A percentile compares a stretch with the other conserved stretches of the same genome.
Conservation (phyloP, 164 flowering plant species). For the Malania oleifera region DNA sequence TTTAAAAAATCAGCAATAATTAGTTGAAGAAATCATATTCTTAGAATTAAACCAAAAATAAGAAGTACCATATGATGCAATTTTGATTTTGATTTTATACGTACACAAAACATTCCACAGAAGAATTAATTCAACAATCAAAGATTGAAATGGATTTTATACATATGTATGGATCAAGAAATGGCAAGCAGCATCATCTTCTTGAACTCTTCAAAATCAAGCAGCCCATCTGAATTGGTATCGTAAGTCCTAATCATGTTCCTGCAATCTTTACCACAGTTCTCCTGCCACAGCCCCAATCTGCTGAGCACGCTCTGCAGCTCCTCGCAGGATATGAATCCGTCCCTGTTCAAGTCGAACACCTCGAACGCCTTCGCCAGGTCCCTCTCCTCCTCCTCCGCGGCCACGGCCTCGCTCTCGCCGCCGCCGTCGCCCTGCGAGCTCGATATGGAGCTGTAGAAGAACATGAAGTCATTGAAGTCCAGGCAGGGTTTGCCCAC, state of each 20-base stretch:
- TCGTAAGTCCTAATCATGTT: slow-evolving; percentile 39
- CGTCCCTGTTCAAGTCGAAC: slow-evolving; percentile 65
- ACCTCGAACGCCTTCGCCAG: slow-evolving; percentile 59
- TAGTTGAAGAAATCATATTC: too few species aligned
- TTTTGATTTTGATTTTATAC: too few species aligned
- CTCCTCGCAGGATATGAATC: slow-evolving; percentile 65
- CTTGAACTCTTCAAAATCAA: slow-evolving; percentile 56
- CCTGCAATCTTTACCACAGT: slow-evolving; percentile 24
- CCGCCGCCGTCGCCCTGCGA: neutral
- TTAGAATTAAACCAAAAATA: too few species aligned
- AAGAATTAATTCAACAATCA: too few species aligned
- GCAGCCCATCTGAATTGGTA: slow-evolving; percentile 39
- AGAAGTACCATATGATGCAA: too few species aligned
- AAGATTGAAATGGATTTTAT: too few species aligned
- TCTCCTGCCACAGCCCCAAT: slow-evolving; percentile 44
- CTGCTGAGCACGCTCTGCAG: slow-evolving; percentile 42
- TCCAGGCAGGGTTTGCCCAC: slow-evolving; percentile 28
- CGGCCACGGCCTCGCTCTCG: neutral
- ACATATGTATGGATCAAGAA: too few species aligned
- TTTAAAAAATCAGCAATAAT: too few species aligned
- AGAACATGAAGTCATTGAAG: slow-evolving; percentile 32
- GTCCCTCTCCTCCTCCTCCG: slow-evolving; percentile 20
- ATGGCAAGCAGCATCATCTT: slow-evolving; percentile 44
- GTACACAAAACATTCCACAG: too few species aligned
- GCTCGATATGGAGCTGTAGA: slow-evolving; percentile 29